A percentile compares a stretch with the other conserved stretches of the same genome.
Evolutionary conservation across 768 basidiomycete genomes (phyloP).

Genomic region (Boletus sp.): DNA sequence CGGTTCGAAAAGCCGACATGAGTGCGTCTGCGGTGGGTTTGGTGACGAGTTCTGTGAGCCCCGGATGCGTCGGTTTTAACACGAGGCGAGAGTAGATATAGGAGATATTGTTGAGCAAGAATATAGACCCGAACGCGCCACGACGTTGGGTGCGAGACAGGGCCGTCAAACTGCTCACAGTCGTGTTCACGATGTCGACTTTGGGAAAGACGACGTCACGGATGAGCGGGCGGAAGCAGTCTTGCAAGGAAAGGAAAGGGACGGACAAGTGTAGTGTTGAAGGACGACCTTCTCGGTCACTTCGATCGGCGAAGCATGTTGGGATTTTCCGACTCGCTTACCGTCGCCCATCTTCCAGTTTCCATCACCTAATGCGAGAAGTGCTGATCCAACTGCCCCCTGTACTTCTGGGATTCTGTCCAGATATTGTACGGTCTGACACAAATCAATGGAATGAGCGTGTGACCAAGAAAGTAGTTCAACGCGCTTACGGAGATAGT

Average conservation of each 20-base stretch:
- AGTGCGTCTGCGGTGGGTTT: constrained; percentile 59
- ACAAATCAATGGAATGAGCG: not conserved
- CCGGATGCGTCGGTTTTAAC: constrained; percentile 44
- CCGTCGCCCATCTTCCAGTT: constrained; percentile 94
- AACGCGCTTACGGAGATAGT: constrained; percentile 44
- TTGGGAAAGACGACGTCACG: not conserved
- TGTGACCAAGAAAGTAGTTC: not conserved
- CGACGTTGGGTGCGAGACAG: constrained; percentile 61
- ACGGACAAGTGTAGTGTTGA: constrained; percentile 74
- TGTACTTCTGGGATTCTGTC: constrained; percentile 68
- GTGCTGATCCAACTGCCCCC: constrained; percentile 59
- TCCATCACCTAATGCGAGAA: constrained; percentile 75
- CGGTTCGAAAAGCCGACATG: constrained; percentile 69
- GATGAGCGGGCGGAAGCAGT: not conserved
- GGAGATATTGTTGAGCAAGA: constrained; percentile 76
- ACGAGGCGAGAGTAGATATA: constrained; percentile 63
- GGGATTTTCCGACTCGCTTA: constrained; percentile 52
- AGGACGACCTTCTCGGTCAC: constrained; percentile 58
- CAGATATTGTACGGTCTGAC: constrained; percentile 65
- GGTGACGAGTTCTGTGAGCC: constrained; percentile 51
- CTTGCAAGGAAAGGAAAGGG: not conserved
- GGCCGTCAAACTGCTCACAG: constrained; percentile 55
- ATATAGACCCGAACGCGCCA: constrained; percentile 68
- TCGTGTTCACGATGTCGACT: constrained; percentile 76
- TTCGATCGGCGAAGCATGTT: constrained; percentile 40